phyloP scores from a whole-genome alignment of 306 rosid genomes.

The Urtica urens region DNA sequence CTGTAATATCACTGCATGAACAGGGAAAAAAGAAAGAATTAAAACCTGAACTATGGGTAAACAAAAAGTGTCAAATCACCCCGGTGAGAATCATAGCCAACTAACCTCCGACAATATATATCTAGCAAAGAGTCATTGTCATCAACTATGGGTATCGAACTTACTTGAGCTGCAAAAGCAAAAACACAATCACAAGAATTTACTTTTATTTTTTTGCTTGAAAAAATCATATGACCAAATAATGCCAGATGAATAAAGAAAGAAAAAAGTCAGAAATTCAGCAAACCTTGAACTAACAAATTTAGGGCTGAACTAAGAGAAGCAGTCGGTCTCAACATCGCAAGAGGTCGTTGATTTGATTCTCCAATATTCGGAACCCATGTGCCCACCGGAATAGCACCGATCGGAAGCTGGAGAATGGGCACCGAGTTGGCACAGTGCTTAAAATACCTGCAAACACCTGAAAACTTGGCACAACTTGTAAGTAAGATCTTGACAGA shows the following conservation, averaged over 20 bases:
- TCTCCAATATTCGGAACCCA: slow-evolving; percentile 98
- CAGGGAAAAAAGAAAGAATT: slow-evolving; percentile 5
- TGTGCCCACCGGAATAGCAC: slow-evolving; percentile 80
- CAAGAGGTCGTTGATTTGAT: slow-evolving; percentile 57
- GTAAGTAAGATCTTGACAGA: slow-evolving; percentile 19
- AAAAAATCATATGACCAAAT: neutral
- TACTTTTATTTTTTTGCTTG: slow-evolving; percentile 1
- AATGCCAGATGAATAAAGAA: neutral
- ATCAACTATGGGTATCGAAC: slow-evolving; percentile 93
- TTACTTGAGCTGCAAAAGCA: slow-evolving; percentile 75
- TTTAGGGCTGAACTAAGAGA: slow-evolving; percentile 74
- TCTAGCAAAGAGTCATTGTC: slow-evolving; percentile 83
- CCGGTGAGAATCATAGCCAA: slow-evolving; percentile 10
- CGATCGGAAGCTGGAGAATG: slow-evolving; percentile 76
- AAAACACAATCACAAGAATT: slow-evolving; percentile 4
- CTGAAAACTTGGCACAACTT: slow-evolving; percentile 47
- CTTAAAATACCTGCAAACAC: slow-evolving; percentile 91
- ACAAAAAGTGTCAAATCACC: neutral
- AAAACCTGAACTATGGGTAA: neutral
- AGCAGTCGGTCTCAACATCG: slow-evolving; percentile 81
- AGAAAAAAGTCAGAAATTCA: slow-evolving; percentile 6
- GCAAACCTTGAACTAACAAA: slow-evolving; percentile 73
- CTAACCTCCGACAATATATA: slow-evolving; percentile 97
- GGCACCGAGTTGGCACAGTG: slow-evolving; percentile 75
- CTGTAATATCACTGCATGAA: slow-evolving; percentile 78